phyloP scores from a whole-genome alignment of 805 yeast genomes.

The Metschnikowia colocasiae region DNA sequence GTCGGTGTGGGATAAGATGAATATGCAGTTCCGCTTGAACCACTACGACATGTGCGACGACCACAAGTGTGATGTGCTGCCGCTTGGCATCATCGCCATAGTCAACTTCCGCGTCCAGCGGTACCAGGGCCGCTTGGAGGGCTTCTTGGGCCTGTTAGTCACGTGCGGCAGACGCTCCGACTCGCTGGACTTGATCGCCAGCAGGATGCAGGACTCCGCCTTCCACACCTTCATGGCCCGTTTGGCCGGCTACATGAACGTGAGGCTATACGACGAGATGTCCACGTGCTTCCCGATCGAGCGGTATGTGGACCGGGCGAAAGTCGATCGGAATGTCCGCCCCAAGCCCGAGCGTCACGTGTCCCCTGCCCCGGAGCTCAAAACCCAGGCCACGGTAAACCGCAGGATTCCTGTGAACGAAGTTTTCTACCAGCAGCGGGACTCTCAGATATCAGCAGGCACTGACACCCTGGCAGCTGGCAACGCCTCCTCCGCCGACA shows the following conservation, averaged over 20 bases:
- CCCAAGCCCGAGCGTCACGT: neutral
- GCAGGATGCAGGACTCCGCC: neutral
- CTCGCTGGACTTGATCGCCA: neutral
- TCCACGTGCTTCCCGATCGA: conserved; percentile 6
- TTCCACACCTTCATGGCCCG: conserved; percentile 6
- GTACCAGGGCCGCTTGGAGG: conserved; percentile 12
- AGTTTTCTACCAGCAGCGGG: conserved; percentile 5
- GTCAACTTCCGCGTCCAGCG: conserved; percentile 7
- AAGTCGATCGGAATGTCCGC: neutral
- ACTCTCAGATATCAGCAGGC: neutral
- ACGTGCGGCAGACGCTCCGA: neutral
- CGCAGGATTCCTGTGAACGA: neutral
- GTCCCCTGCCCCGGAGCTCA: neutral
- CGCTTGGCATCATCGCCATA: conserved; percentile 6
- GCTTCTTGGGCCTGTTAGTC: conserved; percentile 8
- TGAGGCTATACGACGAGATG: conserved; percentile 1
- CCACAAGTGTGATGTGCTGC: conserved; percentile 6
- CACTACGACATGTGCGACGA: neutral
- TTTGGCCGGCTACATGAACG: conserved; percentile 5
- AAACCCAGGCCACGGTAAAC: neutral
- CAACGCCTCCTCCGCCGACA: too few relatives aligned
- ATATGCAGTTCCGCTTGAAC: conserved; percentile 3
- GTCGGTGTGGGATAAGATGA: conserved; percentile 7
- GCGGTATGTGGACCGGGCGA: neutral
- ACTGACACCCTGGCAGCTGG: too few relatives aligned